Percentiles rank a stretch among this genome's conserved stretches.
phyloP scores from a whole-genome alignment of 805 yeast species.

The Pichia ethanolica region DNA sequence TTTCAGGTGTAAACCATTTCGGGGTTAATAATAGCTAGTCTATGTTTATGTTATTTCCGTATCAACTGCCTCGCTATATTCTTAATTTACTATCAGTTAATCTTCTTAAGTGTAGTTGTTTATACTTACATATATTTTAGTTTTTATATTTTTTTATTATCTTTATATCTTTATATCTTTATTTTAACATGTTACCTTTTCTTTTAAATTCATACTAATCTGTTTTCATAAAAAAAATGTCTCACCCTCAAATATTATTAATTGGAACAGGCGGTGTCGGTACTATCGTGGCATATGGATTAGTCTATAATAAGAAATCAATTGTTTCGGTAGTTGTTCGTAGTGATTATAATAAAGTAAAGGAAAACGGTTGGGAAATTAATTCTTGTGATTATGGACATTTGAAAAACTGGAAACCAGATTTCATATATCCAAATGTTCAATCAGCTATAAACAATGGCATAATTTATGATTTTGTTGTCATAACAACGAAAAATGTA shows the following conservation, averaged over 20 bases:
- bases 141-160: no score
- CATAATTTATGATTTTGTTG: constrained; percentile 42
- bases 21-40: no score
- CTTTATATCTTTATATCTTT: no score
- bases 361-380: constrained; percentile 43
- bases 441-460: constrained; percentile 34
- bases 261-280: constrained; percentile 88
- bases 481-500: constrained; percentile 52
- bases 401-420: constrained; percentile 49
- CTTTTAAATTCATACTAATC: no score
- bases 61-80: no score
- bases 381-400: constrained; percentile 57
- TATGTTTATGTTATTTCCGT: no score
- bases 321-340: constrained; percentile 58
- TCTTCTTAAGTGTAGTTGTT: no score
- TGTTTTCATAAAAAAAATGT: no score
- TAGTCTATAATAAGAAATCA: constrained; percentile 39
- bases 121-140: no score
- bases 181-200: no score
- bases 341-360: constrained; percentile 44
- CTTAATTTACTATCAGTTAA: no score
- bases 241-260: constrained; percentile 20
- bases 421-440: constrained; percentile 25
- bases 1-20: no score
- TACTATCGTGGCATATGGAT: constrained; percentile 58